Percentiles rank a stretch among this genome's conserved stretches.
phyloP scores from a whole-genome alignment of 2,329 filamentous ascomycete species.

The Aspergillus piperis region DNA sequence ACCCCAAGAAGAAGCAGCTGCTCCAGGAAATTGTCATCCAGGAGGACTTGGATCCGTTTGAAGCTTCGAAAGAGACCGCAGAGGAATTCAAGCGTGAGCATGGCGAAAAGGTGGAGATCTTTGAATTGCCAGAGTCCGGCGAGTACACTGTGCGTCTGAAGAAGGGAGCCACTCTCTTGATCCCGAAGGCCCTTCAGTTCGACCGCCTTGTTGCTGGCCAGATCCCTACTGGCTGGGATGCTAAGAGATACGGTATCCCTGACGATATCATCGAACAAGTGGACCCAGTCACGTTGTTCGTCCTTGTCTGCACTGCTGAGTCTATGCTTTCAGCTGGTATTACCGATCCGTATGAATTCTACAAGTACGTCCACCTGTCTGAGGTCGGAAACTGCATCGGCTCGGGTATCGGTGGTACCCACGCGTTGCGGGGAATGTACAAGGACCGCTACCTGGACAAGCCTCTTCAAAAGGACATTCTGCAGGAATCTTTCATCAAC shows the following conservation, averaged over 20 bases:
- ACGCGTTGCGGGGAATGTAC: slow-evolving; percentile 94
- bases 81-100: slow-evolving; percentile 97
- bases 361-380: slow-evolving; percentile 98
- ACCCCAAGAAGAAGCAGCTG: slow-evolving; percentile 97
- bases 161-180: slow-evolving; percentile 92
- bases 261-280: slow-evolving; percentile 98
- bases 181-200: slow-evolving; percentile 95
- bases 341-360: slow-evolving; percentile 98
- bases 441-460: slow-evolving; percentile 96
- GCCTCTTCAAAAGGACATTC: slow-evolving; percentile 96
- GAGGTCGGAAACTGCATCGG: slow-evolving; percentile 98
- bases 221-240: slow-evolving; percentile 95
- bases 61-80: slow-evolving; percentile 94
- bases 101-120: slow-evolving; percentile 95
- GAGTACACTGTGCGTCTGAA: slow-evolving; percentile 93
- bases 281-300: slow-evolving; percentile 92
- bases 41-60: slow-evolving; percentile 95
- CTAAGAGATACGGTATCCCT: slow-evolving; percentile 91
- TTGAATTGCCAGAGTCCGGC: slow-evolving; percentile 89
- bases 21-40: slow-evolving; percentile 97
- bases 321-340: slow-evolving; percentile 89
- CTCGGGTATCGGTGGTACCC: slow-evolving; percentile 95
- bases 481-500: slow-evolving; percentile 99
- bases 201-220: slow-evolving; percentile 97
- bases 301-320: slow-evolving; percentile 91